Evolutionary conservation across 2,329 filamentous ascomycete species (phyloP).

Genomic region (Arthrobotrys musiformis): DNA sequence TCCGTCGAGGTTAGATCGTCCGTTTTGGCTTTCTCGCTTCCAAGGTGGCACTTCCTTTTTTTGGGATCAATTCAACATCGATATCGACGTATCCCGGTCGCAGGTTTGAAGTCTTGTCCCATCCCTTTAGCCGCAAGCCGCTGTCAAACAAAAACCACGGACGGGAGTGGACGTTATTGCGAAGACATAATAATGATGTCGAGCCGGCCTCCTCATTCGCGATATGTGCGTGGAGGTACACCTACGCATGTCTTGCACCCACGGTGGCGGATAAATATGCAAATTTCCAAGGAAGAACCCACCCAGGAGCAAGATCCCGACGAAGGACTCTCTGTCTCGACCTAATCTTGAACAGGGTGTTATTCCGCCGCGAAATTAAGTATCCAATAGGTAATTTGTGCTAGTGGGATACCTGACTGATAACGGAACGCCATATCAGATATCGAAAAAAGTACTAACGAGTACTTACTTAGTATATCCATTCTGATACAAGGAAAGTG

Average conservation of each 20-base stretch:
- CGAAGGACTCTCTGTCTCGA: background rate
- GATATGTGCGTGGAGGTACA: conserved; percentile 5
- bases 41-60: background rate
- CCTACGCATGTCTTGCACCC: background rate
- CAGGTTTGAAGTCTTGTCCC: conserved; percentile 12
- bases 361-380: conserved; percentile 23
- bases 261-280: conserved; percentile 46
- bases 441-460: too few relatives aligned
- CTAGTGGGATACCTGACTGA: conserved; percentile 18
- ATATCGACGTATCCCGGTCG: conserved; percentile 5
- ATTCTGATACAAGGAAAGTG: conserved; percentile 3
- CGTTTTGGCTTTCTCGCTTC: conserved; percentile 2
- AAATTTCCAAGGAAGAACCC: conserved; percentile 28
- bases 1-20: background rate
- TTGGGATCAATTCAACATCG: background rate
- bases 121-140: conserved; percentile 42
- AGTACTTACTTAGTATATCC: too few relatives aligned
- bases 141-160: conserved; percentile 24
- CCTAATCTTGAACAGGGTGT: conserved; percentile 11
- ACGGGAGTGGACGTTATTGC: conserved; percentile 25
- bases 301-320: conserved; percentile 13
- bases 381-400: conserved; percentile 1
- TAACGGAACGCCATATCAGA: conserved; percentile 16
- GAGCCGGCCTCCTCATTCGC: conserved; percentile 19
- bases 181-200: conserved; percentile 43